These are phyloP conservation scores for Odontarrhena argentea DNA, from an alignment of 345 rosid species.

Conservation along the genomic window DNA sequence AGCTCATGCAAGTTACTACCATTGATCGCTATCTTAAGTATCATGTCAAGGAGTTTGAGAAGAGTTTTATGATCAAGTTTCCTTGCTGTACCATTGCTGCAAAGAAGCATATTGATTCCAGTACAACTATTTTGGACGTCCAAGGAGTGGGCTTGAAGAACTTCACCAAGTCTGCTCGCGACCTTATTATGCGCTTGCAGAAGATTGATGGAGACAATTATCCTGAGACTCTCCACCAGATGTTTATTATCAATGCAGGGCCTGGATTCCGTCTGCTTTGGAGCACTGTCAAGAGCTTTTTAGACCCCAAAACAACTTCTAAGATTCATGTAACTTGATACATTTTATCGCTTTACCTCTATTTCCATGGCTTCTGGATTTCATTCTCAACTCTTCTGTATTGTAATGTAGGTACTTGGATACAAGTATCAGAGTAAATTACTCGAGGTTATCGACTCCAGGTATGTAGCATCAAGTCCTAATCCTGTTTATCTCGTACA, in stretches of 20 bases:
- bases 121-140: conserved; percentile 85
- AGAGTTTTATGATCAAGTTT: conserved; percentile 75
- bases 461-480: conserved; percentile 43
- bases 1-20: conserved; percentile 89
- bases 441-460: conserved; percentile 87
- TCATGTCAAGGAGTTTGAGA: conserved; percentile 96
- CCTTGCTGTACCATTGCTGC: conserved; percentile 94
- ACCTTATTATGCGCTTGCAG: conserved; percentile 84
- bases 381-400: conserved; percentile 13
- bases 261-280: conserved; percentile 86
- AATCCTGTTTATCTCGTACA: neutral
- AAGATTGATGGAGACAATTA: conserved; percentile 97
- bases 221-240: conserved; percentile 99
- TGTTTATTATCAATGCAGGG: conserved; percentile 98
- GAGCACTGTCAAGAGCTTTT: conserved; percentile 83
- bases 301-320: conserved; percentile 97
- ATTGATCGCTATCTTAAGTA: conserved; percentile 84
- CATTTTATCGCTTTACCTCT: neutral
- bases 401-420: conserved; percentile 74
- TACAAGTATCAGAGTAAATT: conserved; percentile 86
- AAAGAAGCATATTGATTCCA: conserved; percentile 93
- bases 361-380: neutral
- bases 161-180: conserved; percentile 90
- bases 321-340: conserved; percentile 73
- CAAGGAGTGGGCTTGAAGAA: conserved; percentile 76